Evolutionary conservation across 805 yeast species (phyloP), one percentile per base, ranked within the genome.

Genomic region (Wickerhamomyces kurtzmanii): DNA sequence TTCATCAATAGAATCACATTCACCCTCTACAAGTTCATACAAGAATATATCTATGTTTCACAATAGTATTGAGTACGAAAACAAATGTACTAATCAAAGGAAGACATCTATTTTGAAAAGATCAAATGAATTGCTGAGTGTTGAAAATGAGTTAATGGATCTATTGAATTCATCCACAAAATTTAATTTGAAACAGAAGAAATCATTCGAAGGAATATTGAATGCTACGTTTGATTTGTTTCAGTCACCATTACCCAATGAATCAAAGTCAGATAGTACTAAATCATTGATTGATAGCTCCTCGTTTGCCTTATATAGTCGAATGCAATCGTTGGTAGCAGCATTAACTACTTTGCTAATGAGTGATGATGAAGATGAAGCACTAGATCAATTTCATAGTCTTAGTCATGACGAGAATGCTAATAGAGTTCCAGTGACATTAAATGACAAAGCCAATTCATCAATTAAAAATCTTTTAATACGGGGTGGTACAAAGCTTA

Each of bases 311-410:
- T 27, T 55, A 4, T 49, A 46, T 26, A 38, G 49, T n/a, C 43
- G 40, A 29, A 47, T 57, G 40, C 64, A 59, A 30, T 40, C 30
- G 10, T 31, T 54, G 19, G 51, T 59, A 3, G 40, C 46, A 20
- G 32, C 56, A 1, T 29, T 57, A 24, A 51, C 60, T 5, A 43
- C 51, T 7, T 33, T 55, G 27, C 43, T 56, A 10, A 49, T 55
- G 46, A 36, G 41, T 18, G 47, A 40, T 14, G 43, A 39, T 5
- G 49, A 39, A 11, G 28, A 27, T 20, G 22, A 20, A 20, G n/a
- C 10, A 20, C n/a, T 11, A 11, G n/a, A 20, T 11, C 22, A 20
- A n/a, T n/a, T n/a, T n/a, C n/a, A n/a, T n/a, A n/a, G n/a, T n/a
- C n/a, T n/a, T n/a, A n/a, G 9, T 4, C 12, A 14, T 4, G n/a